Evolutionary conservation across 371 early-diverging fungal species (phyloP).

Genomic region (Rhizopus microsporus): DNA sequence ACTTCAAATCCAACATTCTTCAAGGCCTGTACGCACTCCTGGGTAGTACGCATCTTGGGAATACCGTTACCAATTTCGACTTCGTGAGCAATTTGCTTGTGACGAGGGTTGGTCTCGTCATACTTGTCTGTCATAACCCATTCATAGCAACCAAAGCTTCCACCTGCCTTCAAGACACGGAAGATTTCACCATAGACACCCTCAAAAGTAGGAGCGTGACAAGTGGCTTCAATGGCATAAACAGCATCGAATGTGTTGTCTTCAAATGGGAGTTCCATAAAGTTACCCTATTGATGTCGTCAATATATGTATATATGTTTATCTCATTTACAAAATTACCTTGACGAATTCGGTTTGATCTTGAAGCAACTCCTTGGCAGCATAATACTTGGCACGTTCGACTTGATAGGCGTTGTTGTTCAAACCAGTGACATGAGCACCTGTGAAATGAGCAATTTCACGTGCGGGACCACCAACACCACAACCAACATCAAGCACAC

Average conservation of each 20-base stretch:
- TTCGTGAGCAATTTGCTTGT: constrained; percentile 74
- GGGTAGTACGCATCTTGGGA: constrained; percentile 76
- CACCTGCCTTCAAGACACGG: constrained; percentile 91
- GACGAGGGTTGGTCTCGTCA: constrained; percentile 72
- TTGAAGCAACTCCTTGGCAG: constrained; percentile 64
- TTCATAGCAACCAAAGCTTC: constrained; percentile 88
- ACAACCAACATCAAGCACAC: constrained; percentile 88
- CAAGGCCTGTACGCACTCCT: constrained; percentile 72
- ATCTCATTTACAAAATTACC: constrained; percentile 23
- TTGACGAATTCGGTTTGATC: constrained; percentile 65
- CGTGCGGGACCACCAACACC: constrained; percentile 95
- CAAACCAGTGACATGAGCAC: constrained; percentile 86
- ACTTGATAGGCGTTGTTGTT: constrained; percentile 97
- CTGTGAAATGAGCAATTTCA: constrained; percentile 87
- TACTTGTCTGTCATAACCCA: constrained; percentile 89
- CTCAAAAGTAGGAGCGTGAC: constrained; percentile 82
- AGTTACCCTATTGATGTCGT: constrained; percentile 70
- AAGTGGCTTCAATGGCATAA: constrained; percentile 94
- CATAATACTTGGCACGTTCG: constrained; percentile 74
- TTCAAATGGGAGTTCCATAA: constrained; percentile 89
- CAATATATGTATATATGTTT: not conserved
- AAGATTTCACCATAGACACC: constrained; percentile 87
- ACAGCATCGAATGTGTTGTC: constrained; percentile 80
- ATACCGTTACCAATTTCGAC: constrained; percentile 90
- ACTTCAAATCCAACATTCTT: constrained; percentile 87